Evolutionary conservation across 1,139 yeast species (phyloP).

Genomic region (Blastobotrys malaysiensis): DNA sequence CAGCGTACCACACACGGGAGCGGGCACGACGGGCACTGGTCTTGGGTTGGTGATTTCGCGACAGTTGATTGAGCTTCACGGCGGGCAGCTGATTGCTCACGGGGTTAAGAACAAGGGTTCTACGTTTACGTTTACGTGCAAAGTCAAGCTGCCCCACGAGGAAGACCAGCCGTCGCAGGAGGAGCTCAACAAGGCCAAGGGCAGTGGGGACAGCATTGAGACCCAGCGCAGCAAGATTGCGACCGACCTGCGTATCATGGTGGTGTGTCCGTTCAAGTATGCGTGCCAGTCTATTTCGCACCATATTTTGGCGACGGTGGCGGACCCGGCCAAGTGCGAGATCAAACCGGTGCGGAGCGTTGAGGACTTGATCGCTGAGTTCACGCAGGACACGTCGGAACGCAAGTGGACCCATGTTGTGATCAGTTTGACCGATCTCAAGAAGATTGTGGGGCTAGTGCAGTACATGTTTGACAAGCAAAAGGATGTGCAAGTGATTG

Average conservation of each 20-base stretch:
- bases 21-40: conserved; percentile 57
- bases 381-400: conserved; percentile 3
- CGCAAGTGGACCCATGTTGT: conserved; percentile 31
- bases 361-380: conserved; percentile 12
- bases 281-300: conserved; percentile 30
- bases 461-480: conserved; percentile 8
- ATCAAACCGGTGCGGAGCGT: conserved; percentile 18
- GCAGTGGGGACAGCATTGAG: conserved; percentile 10
- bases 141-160: conserved; percentile 28
- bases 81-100: conserved; percentile 67
- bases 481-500: conserved; percentile 23
- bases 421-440: conserved; percentile 25
- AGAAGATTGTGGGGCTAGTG: conserved; percentile 21
- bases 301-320: conserved; percentile 30
- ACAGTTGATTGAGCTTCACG: conserved; percentile 80
- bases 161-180: conserved; percentile 25
- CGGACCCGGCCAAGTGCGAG: conserved; percentile 24
- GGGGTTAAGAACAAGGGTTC: conserved; percentile 77
- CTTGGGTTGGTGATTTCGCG: conserved; percentile 80
- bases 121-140: conserved; percentile 44
- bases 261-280: conserved; percentile 30
- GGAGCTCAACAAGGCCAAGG: conserved; percentile 18
- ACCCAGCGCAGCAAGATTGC: conserved; percentile 9
- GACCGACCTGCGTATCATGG: conserved; percentile 22
- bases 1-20: conserved; percentile 7